phyloP scores from a whole-genome alignment of 2,329 filamentous ascomycete genomes.

The Moelleriella libera region DNA sequence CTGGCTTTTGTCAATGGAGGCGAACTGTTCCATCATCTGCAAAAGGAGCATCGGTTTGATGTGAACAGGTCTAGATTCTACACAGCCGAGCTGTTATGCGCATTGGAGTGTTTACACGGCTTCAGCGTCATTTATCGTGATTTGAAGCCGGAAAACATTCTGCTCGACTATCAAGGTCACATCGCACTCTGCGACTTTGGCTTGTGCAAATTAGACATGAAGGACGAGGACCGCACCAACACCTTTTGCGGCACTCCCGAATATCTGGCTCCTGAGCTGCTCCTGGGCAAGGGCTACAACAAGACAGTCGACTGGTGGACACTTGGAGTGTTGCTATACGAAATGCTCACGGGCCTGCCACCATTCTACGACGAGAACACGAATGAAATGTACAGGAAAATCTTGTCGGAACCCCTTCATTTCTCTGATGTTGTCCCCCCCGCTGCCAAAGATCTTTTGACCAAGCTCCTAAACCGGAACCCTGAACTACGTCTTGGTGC shows the following conservation, averaged over 20 bases:
- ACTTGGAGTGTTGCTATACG: conserved; percentile 86
- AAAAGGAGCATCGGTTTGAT: conserved; percentile 94
- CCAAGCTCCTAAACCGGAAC: conserved; percentile 81
- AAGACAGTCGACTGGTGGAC: conserved; percentile 99
- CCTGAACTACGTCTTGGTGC: conserved; percentile 81
- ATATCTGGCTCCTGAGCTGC: conserved; percentile 86
- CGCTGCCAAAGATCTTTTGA: conserved; percentile 83
- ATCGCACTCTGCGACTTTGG: conserved; percentile 97
- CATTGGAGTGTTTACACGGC: conserved; percentile 87
- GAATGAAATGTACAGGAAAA: conserved; percentile 99
- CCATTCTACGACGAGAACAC: conserved; percentile 99
- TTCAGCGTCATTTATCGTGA: conserved; percentile 94
- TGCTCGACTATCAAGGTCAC: conserved; percentile 94
- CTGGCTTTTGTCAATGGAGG: conserved; percentile 96
- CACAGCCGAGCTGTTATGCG: conserved; percentile 89
- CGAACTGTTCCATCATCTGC: conserved; percentile 93
- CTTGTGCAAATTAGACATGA: conserved; percentile 97
- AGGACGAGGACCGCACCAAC: conserved; percentile 96
- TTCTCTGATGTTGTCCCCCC: conserved; percentile 93
- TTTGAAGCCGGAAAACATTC: conserved; percentile 76
- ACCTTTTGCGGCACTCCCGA: conserved; percentile 97
- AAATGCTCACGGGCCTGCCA: conserved; percentile 95
- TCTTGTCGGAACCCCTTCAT: conserved; percentile 85
- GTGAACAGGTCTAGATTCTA: conserved; percentile 96
- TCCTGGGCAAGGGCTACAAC: conserved; percentile 90